Evolutionary conservation across 2,329 filamentous ascomycete genomes (phyloP).

Genomic region (Ambrosiella xylebori): DNA sequence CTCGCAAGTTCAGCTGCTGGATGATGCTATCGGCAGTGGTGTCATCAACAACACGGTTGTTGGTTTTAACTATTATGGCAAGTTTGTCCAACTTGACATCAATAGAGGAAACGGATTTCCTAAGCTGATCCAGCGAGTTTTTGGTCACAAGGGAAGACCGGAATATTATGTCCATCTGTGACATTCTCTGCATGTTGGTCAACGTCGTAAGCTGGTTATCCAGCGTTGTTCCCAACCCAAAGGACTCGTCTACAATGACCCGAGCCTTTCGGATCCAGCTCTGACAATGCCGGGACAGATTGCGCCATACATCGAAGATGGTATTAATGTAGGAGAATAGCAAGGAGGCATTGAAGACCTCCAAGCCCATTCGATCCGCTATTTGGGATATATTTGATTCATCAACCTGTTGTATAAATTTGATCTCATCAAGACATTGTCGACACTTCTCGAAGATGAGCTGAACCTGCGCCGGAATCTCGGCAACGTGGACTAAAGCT

Average conservation of each 20-base stretch:
- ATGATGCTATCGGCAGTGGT: neutral
- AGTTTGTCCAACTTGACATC: neutral
- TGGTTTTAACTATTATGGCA: too few species aligned
- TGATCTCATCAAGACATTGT: neutral
- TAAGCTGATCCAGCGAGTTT: neutral
- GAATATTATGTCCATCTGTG: conserved; percentile 2
- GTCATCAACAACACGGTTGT: neutral
- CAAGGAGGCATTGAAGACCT: neutral
- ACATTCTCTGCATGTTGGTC: neutral
- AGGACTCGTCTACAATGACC: neutral
- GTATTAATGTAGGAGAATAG: conserved; percentile 3
- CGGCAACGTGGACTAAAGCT: neutral
- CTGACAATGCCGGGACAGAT: neutral
- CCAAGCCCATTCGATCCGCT: neutral
- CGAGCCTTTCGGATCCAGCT: neutral
- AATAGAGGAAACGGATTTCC: neutral
- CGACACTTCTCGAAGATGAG: neutral
- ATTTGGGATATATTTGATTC: neutral
- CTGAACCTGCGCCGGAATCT: conserved; percentile 1
- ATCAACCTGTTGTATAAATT: neutral
- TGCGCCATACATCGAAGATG: conserved; percentile 2
- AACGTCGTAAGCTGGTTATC: neutral
- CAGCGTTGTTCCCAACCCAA: neutral
- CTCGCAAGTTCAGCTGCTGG: too few species aligned
- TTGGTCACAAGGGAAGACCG: neutral